Conservation (phyloP, 106 monocot species). For the Dendrobium huoshanense region DNA sequence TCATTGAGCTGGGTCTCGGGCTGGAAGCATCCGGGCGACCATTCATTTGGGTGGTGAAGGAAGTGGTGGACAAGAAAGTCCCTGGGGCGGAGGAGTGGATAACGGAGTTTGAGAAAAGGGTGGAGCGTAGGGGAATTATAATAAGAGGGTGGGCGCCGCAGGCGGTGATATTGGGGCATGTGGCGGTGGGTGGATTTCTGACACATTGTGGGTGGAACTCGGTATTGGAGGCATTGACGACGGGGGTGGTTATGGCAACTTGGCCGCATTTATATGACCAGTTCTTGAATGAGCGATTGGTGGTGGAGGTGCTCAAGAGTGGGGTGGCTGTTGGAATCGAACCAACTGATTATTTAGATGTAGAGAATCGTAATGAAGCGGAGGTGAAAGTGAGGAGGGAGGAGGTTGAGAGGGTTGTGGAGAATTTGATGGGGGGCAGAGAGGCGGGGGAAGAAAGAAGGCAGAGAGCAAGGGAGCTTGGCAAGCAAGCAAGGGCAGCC, state of each 20-base stretch:
- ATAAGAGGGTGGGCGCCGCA: constrained; percentile 9
- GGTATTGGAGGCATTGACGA: not conserved
- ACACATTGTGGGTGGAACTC: constrained; percentile 7
- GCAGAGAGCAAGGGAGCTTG: not conserved
- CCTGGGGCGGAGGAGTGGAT: not conserved
- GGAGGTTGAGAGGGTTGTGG: not conserved
- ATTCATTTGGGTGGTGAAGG: constrained; percentile 9
- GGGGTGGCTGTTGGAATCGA: not conserved
- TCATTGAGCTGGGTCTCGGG: not conserved
- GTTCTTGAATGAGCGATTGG: not conserved
- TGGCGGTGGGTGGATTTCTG: not conserved
- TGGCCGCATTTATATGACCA: not conserved
- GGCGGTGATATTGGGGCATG: not conserved
- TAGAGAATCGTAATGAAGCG: not conserved
- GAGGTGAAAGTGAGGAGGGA: not conserved
- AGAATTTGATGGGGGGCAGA: not conserved
- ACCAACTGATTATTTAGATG: not conserved
- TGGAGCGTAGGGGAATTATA: not conserved
- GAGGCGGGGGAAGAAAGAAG: not conserved
- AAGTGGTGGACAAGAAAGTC: not conserved
- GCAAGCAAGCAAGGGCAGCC: not conserved
- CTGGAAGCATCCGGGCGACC: not conserved
- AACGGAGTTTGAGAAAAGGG: not conserved
- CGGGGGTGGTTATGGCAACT: not conserved
- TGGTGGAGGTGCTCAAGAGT: not conserved